Evolutionary conservation across 768 basidiomycete species (phyloP), one percentile per base, ranked within the genome.

Genomic region (Macrolepiota albuminosa): DNA sequence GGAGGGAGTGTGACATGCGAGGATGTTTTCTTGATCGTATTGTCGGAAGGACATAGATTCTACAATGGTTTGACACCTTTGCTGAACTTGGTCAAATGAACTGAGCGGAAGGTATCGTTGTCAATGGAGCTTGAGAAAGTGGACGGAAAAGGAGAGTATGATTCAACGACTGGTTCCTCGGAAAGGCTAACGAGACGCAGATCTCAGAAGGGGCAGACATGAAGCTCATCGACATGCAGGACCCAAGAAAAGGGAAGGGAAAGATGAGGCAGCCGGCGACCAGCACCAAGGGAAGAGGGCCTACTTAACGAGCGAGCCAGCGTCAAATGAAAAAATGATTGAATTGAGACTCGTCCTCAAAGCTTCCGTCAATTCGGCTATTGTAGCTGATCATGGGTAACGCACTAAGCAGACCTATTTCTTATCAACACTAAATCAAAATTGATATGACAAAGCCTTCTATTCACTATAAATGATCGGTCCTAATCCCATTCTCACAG

Each of bases 101-200:
- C 71, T n/a, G 85, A 75, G 65, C 87, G 78, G 69, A 83, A 87
- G 60, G 74, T 78, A 70, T 86, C 81, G 39, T 79, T 78, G 54
- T 80, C 76, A 6, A 70, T 64, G 42, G 61, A 62, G 51, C 70
- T 57, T 59, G 70, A 69, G 60, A 66, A 63, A 36, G 68, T 68
- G 58, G 69, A 69, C n/a, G 76, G 69, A 64, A 88, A 86, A 9
- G 88, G 87, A 57, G 88, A 89, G 69, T 77, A 84, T 3, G 86
- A 84, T 69, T 88, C 85, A 36, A 73, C 64, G 36, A 67, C 56
- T 46, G 73, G 70, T 53, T 81, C 79, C 64, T 81, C 76, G 82
- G 82, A 3, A 86, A 83, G 51, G 89, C 83, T 37, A 78, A 83
- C 24, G 87, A 90, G 67, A 93, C 83, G 65, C 78, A 81, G 65